Evolutionary conservation across 2,329 filamentous ascomycete genomes (phyloP).

Genomic region (Neonectria magnoliae): DNA sequence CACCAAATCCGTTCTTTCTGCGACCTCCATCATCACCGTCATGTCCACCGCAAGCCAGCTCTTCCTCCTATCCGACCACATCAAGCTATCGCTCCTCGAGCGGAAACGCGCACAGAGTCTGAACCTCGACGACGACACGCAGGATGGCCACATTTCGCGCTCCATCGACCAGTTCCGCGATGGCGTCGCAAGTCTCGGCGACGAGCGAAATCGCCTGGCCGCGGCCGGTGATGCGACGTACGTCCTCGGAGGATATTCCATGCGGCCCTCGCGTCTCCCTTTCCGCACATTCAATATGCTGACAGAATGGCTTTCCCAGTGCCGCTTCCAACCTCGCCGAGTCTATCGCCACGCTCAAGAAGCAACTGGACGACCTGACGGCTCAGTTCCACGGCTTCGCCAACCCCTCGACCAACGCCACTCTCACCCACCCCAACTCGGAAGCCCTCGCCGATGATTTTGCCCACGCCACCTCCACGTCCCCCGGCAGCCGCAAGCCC

Average conservation of each 20-base stretch:
- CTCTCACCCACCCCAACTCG: slow-evolving; percentile 71
- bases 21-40: slow-evolving; percentile 9
- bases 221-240: slow-evolving; percentile 73
- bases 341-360: slow-evolving; percentile 73
- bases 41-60: slow-evolving; percentile 75
- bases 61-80: slow-evolving; percentile 92
- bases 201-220: slow-evolving; percentile 70
- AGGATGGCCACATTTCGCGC: slow-evolving; percentile 88
- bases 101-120: slow-evolving; percentile 86
- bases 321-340: slow-evolving; percentile 64
- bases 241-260: slow-evolving; percentile 33
- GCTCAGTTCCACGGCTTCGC: slow-evolving; percentile 81
- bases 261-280: not conserved
- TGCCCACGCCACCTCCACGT: slow-evolving; percentile 65
- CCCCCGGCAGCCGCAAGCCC: slow-evolving; percentile 49
- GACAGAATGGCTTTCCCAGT: slow-evolving; percentile 47
- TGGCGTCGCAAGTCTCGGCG: slow-evolving; percentile 76
- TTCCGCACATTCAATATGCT: slow-evolving; percentile 13
- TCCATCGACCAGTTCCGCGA: slow-evolving; percentile 88
- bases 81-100: slow-evolving; percentile 95
- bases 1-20: not conserved
- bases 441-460: slow-evolving; percentile 71
- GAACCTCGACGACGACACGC: slow-evolving; percentile 79
- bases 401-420: slow-evolving; percentile 58
- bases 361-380: slow-evolving; percentile 80